Percentiles rank a stretch among this genome's conserved stretches.
phyloP scores from a whole-genome alignment of 495 filamentous ascomycete species.

The Aspergillus mulundensis region DNA sequence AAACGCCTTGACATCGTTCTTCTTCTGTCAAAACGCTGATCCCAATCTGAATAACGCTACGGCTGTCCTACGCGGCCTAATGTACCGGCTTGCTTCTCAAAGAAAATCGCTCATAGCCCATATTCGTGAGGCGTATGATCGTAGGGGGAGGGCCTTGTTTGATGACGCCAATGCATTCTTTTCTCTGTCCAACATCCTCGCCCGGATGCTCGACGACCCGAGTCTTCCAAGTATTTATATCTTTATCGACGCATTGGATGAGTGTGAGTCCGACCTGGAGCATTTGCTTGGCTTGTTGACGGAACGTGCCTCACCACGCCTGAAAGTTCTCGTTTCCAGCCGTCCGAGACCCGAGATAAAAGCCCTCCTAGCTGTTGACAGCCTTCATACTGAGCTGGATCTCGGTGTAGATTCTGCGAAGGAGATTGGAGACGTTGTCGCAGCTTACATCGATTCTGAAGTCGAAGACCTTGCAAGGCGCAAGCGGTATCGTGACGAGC shows the following conservation, averaged over 20 bases:
- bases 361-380: too few relatives aligned
- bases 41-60: slow-evolving; percentile 1
- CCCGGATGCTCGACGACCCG: background rate
- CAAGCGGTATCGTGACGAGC: too few relatives aligned
- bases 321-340: background rate
- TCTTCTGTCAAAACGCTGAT: background rate
- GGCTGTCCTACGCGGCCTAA: background rate
- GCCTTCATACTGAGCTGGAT: too few relatives aligned
- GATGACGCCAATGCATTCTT: background rate
- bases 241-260: slow-evolving; percentile 5
- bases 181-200: background rate
- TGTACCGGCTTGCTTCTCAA: background rate
- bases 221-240: background rate
- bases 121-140: slow-evolving; percentile 1
- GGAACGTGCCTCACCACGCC: background rate
- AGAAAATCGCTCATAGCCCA: background rate
- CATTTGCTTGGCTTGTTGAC: background rate
- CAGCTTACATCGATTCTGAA: too few relatives aligned
- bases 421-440: too few relatives aligned
- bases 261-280: background rate
- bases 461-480: too few relatives aligned
- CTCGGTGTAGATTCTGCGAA: too few relatives aligned
- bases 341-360: too few relatives aligned
- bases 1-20: too few relatives aligned
- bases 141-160: background rate